These are phyloP conservation scores for Euptelea pleiosperma DNA, from an alignment of 164 flowering plant genomes.

Conservation along the genomic window DNA sequence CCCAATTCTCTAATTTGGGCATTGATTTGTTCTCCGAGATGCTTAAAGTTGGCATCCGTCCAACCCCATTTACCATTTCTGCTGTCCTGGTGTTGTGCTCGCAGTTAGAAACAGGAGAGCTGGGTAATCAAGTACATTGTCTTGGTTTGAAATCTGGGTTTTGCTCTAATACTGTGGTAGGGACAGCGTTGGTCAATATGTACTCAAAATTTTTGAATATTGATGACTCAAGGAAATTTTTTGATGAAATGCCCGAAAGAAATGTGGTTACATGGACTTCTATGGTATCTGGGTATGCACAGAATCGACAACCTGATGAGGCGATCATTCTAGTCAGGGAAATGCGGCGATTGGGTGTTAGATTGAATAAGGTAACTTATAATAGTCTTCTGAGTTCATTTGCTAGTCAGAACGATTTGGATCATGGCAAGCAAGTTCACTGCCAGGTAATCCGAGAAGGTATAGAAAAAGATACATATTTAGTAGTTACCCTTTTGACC, in stretches of 20 bases:
- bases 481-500: conserved; percentile 38
- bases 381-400: conserved; percentile 47
- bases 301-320: conserved; percentile 29
- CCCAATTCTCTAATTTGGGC: conserved; percentile 17
- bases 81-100: conserved; percentile 28
- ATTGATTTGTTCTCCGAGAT: conserved; percentile 29
- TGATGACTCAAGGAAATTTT: conserved; percentile 30
- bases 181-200: conserved; percentile 39
- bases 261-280: conserved; percentile 47
- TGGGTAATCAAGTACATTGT: conserved; percentile 41
- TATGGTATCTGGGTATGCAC: conserved; percentile 44
- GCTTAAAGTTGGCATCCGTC: conserved; percentile 24
- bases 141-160: conserved; percentile 30
- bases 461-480: conserved; percentile 30
- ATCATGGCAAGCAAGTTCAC: conserved; percentile 47
- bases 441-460: conserved; percentile 40
- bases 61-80: conserved; percentile 28
- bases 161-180: conserved; percentile 32
- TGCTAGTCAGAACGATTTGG: conserved; percentile 24
- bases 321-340: conserved; percentile 34
- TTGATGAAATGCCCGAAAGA: conserved; percentile 33
- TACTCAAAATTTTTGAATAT: conserved; percentile 28
- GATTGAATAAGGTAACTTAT: conserved; percentile 39
- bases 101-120: conserved; percentile 20
- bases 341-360: conserved; percentile 37